phyloP scores from a whole-genome alignment of 2,329 filamentous ascomycete species.

The Talaromyces albobiverticillius region DNA sequence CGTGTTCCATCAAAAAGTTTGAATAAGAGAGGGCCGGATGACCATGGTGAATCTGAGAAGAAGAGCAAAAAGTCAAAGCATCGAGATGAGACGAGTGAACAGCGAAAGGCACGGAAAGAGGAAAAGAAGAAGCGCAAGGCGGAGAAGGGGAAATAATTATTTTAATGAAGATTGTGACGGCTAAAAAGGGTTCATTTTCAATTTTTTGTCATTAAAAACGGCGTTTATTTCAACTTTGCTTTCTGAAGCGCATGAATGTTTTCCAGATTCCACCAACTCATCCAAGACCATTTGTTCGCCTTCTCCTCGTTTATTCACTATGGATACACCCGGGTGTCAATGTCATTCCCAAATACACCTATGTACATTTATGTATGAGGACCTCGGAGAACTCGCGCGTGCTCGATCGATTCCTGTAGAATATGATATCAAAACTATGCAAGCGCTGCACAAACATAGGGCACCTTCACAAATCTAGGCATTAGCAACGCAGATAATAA shows the following conservation, averaged over 20 bases:
- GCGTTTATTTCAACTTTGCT: neutral
- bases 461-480: too few species aligned
- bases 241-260: neutral
- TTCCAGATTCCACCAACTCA: too few species aligned
- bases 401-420: too few species aligned
- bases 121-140: constrained; percentile 30
- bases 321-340: too few species aligned
- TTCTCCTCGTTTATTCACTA: too few species aligned
- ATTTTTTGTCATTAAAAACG: neutral
- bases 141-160: constrained; percentile 5
- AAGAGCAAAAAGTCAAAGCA: constrained; percentile 39
- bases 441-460: too few species aligned
- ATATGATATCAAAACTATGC: too few species aligned
- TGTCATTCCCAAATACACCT: too few species aligned
- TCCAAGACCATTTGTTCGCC: neutral
- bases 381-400: too few species aligned
- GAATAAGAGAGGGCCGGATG: constrained; percentile 39
- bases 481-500: too few species aligned
- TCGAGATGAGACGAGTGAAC: constrained; percentile 34
- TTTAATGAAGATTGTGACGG: neutral
- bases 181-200: neutral
- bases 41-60: constrained; percentile 25
- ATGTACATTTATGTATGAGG: too few species aligned
- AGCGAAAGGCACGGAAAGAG: constrained; percentile 29
- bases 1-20: constrained; percentile 27